phyloP scores from a whole-genome alignment of 2,329 filamentous ascomycete species.

The Cordyceps cateniannulata region DNA sequence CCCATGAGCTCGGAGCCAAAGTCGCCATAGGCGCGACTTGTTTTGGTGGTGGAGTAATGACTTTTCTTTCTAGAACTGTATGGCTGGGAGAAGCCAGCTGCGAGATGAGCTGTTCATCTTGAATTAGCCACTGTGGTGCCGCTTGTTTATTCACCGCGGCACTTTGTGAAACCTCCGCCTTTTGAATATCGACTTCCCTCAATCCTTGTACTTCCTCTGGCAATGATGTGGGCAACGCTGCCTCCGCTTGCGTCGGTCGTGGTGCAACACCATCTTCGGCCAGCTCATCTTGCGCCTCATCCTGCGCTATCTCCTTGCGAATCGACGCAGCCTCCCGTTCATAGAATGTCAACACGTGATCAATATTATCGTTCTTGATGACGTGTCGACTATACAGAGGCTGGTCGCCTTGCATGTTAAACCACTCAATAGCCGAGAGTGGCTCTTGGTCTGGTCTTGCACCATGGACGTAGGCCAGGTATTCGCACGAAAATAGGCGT shows the following conservation, averaged over 20 bases:
- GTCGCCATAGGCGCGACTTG: not conserved
- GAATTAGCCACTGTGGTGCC: not conserved
- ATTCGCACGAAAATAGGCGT: constrained; percentile 35
- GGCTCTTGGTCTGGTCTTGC: constrained; percentile 20
- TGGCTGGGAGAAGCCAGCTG: not conserved
- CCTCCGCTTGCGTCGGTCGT: not conserved
- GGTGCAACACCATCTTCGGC: not conserved
- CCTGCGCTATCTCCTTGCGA: not conserved
- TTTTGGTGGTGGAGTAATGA: not conserved
- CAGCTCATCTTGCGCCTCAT: not conserved
- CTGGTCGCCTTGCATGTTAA: constrained; percentile 23
- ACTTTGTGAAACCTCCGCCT: not conserved
- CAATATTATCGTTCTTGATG: constrained; percentile 30
- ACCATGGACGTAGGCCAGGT: constrained; percentile 32
- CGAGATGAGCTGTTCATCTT: not conserved
- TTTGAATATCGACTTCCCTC: not conserved
- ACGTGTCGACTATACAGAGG: constrained; percentile 26
- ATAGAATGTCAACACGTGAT: constrained; percentile 28
- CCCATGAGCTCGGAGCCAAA: not conserved
- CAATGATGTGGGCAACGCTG: not conserved
- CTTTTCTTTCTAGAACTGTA: not conserved
- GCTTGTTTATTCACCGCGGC: not conserved
- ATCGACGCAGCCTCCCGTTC: constrained; percentile 23
- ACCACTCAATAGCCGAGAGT: constrained; percentile 37
- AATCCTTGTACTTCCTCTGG: not conserved